Evolutionary conservation across 2,329 filamentous ascomycete genomes (phyloP).

Genomic region (Apiospora kogelbergensis): DNA sequence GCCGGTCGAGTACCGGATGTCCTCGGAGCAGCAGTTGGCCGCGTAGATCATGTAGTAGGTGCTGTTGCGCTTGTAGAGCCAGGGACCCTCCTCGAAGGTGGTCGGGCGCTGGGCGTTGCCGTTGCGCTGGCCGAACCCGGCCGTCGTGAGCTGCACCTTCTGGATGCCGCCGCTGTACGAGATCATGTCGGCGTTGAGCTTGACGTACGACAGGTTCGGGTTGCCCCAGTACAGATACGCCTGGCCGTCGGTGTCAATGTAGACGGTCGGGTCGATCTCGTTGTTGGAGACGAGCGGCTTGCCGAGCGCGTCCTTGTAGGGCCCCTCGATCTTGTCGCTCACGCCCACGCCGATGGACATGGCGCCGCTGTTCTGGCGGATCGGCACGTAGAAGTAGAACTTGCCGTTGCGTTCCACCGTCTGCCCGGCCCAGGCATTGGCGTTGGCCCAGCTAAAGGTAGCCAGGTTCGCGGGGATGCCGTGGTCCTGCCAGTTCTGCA

Average conservation of each 20-base stretch:
- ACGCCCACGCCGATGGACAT: conserved; percentile 36
- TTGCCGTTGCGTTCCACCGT: conserved; percentile 31
- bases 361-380: conserved; percentile 20
- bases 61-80: conserved; percentile 31
- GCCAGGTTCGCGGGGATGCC: conserved; percentile 25
- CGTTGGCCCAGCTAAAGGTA: conserved; percentile 34
- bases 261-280: conserved; percentile 39
- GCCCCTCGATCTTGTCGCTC: conserved; percentile 34
- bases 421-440: conserved; percentile 36
- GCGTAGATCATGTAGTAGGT: conserved; percentile 32
- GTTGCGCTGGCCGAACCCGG: conserved; percentile 18
- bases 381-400: conserved; percentile 34
- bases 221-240: conserved; percentile 44
- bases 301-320: conserved; percentile 35
- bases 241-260: conserved; percentile 42
- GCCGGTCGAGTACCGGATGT: conserved; percentile 31
- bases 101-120: conserved; percentile 19
- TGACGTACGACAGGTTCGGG: conserved; percentile 37
- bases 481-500: conserved; percentile 35
- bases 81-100: conserved; percentile 30
- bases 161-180: conserved; percentile 29
- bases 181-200: conserved; percentile 40
- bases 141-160: conserved; percentile 21
- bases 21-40: conserved; percentile 29
- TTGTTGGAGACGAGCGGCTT: conserved; percentile 34